Percentiles rank a stretch among this genome's conserved stretches.
Conservation (phyloP, 768 basidiomycete genomes). For the Phaeotremella skinneri region DNA sequence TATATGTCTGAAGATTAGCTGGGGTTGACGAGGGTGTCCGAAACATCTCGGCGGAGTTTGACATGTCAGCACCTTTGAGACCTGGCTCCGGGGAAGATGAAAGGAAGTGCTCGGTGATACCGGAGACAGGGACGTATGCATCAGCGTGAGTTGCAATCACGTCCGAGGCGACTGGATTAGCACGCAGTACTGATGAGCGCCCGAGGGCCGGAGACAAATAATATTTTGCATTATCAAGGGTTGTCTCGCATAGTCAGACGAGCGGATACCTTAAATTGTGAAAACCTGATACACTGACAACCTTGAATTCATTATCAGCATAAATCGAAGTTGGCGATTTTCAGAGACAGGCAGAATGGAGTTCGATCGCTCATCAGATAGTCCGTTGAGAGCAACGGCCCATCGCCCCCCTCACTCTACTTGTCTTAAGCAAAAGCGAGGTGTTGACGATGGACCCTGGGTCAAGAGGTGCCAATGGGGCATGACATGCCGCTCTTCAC, state of each 20-base stretch:
- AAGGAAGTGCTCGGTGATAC: no score
- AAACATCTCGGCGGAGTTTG: neutral
- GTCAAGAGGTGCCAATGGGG: constrained; percentile 51
- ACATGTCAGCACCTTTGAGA: neutral
- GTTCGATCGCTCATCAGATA: constrained; percentile 32
- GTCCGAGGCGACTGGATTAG: no score
- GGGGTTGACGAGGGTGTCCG: neutral
- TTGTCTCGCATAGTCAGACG: neutral
- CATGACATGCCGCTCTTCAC: constrained; percentile 46
- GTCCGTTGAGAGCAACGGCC: constrained; percentile 32
- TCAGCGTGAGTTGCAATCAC: no score
- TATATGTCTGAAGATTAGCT: no score
- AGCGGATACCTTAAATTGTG: no score
- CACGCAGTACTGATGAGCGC: neutral
- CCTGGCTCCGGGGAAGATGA: no score
- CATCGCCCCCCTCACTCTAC: constrained; percentile 3
- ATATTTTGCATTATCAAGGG: neutral
- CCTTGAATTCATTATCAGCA: neutral
- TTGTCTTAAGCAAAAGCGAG: constrained; percentile 5
- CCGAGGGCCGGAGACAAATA: neutral
- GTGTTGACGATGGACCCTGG: constrained; percentile 33
- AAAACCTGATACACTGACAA: no score
- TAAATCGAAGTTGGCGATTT: neutral
- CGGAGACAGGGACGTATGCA: no score
- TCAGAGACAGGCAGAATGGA: neutral